Percentiles rank a stretch among this genome's conserved stretches.
Conservation (phyloP, 345 rosid species). For the Alliaria petiolata region DNA sequence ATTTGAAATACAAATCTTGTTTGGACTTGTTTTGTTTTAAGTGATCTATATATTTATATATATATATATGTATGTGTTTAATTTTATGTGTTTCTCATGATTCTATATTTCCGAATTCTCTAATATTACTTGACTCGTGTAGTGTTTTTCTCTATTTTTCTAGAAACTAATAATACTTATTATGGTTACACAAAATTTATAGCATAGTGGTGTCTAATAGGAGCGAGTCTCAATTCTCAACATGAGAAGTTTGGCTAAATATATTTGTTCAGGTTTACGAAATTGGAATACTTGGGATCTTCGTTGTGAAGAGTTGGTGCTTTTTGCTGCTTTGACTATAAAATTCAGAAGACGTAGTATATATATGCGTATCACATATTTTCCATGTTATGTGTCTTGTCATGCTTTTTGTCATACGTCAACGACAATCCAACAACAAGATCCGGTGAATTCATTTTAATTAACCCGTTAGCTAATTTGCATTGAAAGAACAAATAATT, state of each 20-base stretch:
- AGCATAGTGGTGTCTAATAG: background rate
- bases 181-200: background rate
- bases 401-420: no score
- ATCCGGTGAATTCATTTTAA: no score
- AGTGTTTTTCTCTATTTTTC: background rate
- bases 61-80: no score
- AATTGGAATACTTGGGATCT: no score
- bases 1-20: constrained; percentile 3
- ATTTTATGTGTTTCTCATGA: background rate
- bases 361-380: no score
- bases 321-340: no score
- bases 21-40: background rate
- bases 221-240: background rate
- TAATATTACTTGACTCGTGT: background rate
- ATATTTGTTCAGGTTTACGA: background rate
- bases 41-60: background rate
- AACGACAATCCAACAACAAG: no score
- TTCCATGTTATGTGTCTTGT: no score
- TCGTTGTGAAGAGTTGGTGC: no score
- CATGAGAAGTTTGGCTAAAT: background rate
- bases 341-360: no score
- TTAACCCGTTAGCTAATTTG: no score
- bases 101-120: background rate
- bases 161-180: background rate
- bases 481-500: no score